phyloP scores from a whole-genome alignment of 352 stramenopile species.

The Phytophthora vignae region DNA sequence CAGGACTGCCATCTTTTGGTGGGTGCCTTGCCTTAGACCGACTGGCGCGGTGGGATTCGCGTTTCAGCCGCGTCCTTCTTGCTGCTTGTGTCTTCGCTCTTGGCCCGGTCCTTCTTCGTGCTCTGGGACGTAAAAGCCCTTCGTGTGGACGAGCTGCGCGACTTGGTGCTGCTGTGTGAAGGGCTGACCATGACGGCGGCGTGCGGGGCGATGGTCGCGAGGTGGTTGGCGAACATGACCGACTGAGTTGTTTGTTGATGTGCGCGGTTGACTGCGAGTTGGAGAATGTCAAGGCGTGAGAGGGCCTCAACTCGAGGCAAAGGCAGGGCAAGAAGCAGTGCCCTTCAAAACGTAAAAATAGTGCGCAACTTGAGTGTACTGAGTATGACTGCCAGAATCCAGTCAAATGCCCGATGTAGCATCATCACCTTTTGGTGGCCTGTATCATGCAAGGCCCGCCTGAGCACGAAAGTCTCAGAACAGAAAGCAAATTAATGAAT shows the following conservation, averaged over 20 bases:
- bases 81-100: slow-evolving; percentile 14
- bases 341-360: neutral
- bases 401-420: neutral
- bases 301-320: neutral
- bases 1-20: neutral
- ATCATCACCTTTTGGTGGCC: slow-evolving; percentile 3
- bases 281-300: slow-evolving; percentile 25
- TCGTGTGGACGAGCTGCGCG: slow-evolving; percentile 15
- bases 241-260: neutral
- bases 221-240: slow-evolving; percentile 42
- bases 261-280: slow-evolving; percentile 13
- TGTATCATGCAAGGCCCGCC: slow-evolving; percentile 1
- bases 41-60: neutral
- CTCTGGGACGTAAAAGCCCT: neutral
- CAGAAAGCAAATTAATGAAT: neutral
- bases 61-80: slow-evolving; percentile 12
- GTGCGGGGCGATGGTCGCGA: slow-evolving; percentile 40
- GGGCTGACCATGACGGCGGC: slow-evolving; percentile 23
- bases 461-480: neutral
- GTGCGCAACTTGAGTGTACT: neutral
- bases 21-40: neutral
- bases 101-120: slow-evolving; percentile 8
- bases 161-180: slow-evolving; percentile 7
- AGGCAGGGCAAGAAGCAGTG: neutral
- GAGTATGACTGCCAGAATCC: slow-evolving; percentile 1